These are phyloP conservation scores for Xenoacremonium recifei DNA, from an alignment of 2,329 filamentous ascomycete species.

Conservation along the genomic window DNA sequence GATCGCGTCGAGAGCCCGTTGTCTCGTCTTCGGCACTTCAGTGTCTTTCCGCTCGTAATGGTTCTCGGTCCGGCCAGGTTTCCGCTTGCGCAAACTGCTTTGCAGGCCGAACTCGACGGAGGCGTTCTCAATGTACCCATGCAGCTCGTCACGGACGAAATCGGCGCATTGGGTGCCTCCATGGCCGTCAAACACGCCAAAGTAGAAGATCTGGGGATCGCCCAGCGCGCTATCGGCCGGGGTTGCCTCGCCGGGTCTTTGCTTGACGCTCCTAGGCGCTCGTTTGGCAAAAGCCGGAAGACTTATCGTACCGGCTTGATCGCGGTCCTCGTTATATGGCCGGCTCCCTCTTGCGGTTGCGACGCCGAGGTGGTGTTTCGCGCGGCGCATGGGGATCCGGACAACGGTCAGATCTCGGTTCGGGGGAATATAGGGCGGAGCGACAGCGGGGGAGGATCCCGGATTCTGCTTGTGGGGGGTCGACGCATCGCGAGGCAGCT, in stretches of 20 bases:
- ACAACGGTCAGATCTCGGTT: conserved; percentile 86
- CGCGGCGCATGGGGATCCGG: conserved; percentile 86
- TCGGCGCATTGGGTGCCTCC: conserved; percentile 86
- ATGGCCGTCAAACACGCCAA: conserved; percentile 94
- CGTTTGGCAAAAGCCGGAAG: conserved; percentile 90
- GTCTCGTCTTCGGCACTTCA: conserved; percentile 20
- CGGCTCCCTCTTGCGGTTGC: conserved; percentile 77
- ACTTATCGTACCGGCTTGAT: conserved; percentile 91
- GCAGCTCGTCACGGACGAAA: conserved; percentile 80
- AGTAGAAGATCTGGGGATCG: conserved; percentile 97
- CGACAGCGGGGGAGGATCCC: conserved; percentile 56
- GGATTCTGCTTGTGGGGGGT: conserved; percentile 66
- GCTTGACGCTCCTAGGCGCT: conserved; percentile 63
- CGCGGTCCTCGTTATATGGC: conserved; percentile 88
- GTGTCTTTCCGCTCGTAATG: not conserved
- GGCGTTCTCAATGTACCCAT: conserved; percentile 84
- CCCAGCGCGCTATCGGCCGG: conserved; percentile 76
- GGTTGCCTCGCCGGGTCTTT: conserved; percentile 58
- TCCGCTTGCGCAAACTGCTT: conserved; percentile 64
- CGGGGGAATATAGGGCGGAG: conserved; percentile 54
- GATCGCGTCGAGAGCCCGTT: conserved; percentile 32
- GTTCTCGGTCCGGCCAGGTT: conserved; percentile 23
- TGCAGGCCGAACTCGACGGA: conserved; percentile 73
- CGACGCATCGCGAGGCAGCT: conserved; percentile 81
- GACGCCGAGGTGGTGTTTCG: conserved; percentile 94